Base-by-base conservation (phyloP, 23 red algal genomes). In the Chondrus crispus region DNA sequence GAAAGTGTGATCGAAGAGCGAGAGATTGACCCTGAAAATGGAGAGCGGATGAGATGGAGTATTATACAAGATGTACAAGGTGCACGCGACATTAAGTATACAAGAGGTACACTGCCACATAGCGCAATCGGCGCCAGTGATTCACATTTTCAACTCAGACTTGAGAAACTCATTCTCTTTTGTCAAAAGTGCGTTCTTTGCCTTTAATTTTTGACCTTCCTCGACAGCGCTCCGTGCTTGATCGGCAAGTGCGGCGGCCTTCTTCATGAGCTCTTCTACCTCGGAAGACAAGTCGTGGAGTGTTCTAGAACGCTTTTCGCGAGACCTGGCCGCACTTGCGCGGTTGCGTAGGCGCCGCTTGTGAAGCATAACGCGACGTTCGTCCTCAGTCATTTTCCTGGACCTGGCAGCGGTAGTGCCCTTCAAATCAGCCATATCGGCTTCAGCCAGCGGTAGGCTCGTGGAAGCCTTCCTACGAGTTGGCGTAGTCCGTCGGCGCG, bases 281-380 rank as follows among this genome's bases (percentile, higher is more conserved):
- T 89, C 85, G 20, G 70, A 32, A 41, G 68, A 53, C 47, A 89
- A 70, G 7, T 70, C 85, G 62, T 73, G 58, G 26, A 89, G 75
- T 8, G 88, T 92, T 47, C 76, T 46, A 38, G 74, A 82, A 29
- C 88, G 68, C 44, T 91, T 86, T 74, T 94, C 87, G 7, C 95
- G 74, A 29, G 83, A 90, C 11, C 95, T 83, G 12, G 70, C 76
- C 7, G 95, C 95, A 28, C 64, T 81, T 5, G 72, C 78, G 45
- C 95, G 89, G 68, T 97, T 97, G 12, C 95, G 64, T 35, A 97
- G 36, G 71, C 92, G 91, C 30, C 95, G 68, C 68, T 93, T 97
- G 35, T 88, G 60, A 35, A 93, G 43, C 87, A 97, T 86, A 38
- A 93, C 24, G 16, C 82, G 22, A 30, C 95, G 82, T 53, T 97